Evolutionary conservation across 2,329 filamentous ascomycete species (phyloP), one percentile per base, ranked within the genome.

Genomic region (Fusarium clavum): DNA sequence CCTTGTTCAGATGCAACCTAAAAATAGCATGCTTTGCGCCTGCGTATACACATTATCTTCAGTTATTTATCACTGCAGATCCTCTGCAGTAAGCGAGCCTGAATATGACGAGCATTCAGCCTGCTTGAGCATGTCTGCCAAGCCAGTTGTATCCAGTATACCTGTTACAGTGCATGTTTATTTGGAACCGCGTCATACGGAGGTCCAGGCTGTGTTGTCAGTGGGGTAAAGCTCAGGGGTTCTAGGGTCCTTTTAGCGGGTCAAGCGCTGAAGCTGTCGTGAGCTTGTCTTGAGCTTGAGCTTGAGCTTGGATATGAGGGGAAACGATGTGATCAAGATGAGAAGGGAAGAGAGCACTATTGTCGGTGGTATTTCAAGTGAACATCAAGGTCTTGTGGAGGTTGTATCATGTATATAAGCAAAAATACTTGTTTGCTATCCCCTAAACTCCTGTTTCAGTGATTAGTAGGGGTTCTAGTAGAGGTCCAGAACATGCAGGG

Each of bases 401-500:
- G 24, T 2, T 18, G 9, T 13, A 18, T 11, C 16, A 9, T 14
- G 7, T 27, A 22, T 24, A 29, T 14, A 18, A 53, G 10, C 18
- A 38, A 38, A n/a, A n/a, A 43, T 22, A 16, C 18, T 8, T 48
- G 16, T 13, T 22, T 29, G 20, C 22, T 27, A 4, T 25, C 20
- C 8, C 38, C 16, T 22, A 8, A 18, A 20, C 32, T 49, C 25
- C 16, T 30, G 14, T 34, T 45, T 27, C 41, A 27, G 18, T 34
- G 49, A 27, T 52, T 27, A 52, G 32, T 34, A 41, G 32, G 22
- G 11, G 22, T 48, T 30, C 30, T 25, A 27, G 25, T 41, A 27
- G 44, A 38, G 40, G 59, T 29, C 51, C 51, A 66, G 61, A 62
- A 63, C 53, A 69, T 72, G 69, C 69, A 71, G 64, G 69, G 69